Evolutionary conservation across 2,329 filamentous ascomycete species (phyloP).

Genomic region (Hymenoscyphus repandus): DNA sequence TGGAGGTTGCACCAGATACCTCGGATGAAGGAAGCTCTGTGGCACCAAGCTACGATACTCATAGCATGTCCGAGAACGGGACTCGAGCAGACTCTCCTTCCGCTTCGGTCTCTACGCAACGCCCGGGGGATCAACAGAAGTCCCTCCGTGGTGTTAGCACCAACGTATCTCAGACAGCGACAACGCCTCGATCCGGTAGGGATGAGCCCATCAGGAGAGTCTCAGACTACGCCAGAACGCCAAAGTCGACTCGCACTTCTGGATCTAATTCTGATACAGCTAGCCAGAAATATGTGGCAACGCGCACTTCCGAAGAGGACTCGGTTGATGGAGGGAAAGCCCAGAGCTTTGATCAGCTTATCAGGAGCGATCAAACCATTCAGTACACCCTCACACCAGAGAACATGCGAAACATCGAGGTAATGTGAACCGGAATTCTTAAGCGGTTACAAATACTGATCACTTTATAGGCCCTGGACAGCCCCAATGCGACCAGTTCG

Average conservation of each 20-base stretch:
- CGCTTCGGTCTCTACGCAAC: conserved; percentile 10
- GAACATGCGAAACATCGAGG: conserved; percentile 71
- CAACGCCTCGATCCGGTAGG: conserved; percentile 8
- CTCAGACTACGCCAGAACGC: conserved; percentile 26
- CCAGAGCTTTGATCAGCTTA: conserved; percentile 71
- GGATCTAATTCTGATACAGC: conserved; percentile 45
- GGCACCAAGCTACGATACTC: conserved; percentile 18
- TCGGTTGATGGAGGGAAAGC: conserved; percentile 51
- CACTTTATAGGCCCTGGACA: conserved; percentile 14
- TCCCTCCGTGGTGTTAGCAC: conserved; percentile 11
- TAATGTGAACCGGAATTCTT: conserved; percentile 32
- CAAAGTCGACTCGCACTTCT: conserved; percentile 31
- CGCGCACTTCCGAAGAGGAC: conserved; percentile 55
- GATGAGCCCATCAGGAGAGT: conserved; percentile 13
- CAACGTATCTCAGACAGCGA: conserved; percentile 12
- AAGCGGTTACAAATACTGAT: conserved; percentile 7
- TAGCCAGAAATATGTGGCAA: conserved; percentile 43
- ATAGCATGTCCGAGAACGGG: conserved; percentile 13
- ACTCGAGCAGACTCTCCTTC: conserved; percentile 12
- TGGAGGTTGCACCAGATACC: conserved; percentile 27
- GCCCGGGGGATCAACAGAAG: conserved; percentile 12
- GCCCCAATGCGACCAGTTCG: conserved; percentile 14
- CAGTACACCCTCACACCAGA: conserved; percentile 78
- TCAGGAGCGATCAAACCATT: conserved; percentile 76
- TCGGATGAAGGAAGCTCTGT: conserved; percentile 28